Conservation (phyloP, 73 alveolate genomes). For the Paramecium bursaria region DNA sequence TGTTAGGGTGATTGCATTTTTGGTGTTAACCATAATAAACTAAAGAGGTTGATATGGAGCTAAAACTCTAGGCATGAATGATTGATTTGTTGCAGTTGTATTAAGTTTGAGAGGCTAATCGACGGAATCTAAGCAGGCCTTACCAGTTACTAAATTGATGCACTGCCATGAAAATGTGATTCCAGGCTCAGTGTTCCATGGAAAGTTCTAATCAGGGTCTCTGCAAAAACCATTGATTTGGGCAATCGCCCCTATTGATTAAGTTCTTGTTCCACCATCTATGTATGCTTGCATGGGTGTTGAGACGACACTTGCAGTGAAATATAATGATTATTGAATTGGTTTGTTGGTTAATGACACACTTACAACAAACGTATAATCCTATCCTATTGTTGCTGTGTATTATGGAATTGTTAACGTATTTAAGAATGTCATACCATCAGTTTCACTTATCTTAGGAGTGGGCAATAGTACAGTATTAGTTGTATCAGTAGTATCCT, state of each 20-base stretch:
- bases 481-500: too few species aligned
- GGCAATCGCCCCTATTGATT: background rate
- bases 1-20: background rate
- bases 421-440: too few species aligned
- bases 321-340: background rate
- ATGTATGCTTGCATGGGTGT: background rate
- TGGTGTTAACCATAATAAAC: slow-evolving; percentile 1
- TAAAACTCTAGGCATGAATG: background rate
- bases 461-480: too few species aligned
- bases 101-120: background rate
- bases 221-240: background rate
- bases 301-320: background rate
- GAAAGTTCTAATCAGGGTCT: background rate
- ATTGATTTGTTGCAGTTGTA: background rate
- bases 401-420: background rate
- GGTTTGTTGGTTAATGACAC: slow-evolving; percentile 8
- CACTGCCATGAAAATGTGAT: slow-evolving; percentile 20
- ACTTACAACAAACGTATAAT: background rate
- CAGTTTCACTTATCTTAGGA: too few species aligned
- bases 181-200: slow-evolving; percentile 17
- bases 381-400: background rate
- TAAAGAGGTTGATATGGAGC: slow-evolving; percentile 19
- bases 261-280: slow-evolving; percentile 23
- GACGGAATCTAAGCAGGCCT: background rate
- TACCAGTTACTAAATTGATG: background rate